Evolutionary conservation across 441 rosid genomes (phyloP).

Genomic region (Brassica hybrid): DNA sequence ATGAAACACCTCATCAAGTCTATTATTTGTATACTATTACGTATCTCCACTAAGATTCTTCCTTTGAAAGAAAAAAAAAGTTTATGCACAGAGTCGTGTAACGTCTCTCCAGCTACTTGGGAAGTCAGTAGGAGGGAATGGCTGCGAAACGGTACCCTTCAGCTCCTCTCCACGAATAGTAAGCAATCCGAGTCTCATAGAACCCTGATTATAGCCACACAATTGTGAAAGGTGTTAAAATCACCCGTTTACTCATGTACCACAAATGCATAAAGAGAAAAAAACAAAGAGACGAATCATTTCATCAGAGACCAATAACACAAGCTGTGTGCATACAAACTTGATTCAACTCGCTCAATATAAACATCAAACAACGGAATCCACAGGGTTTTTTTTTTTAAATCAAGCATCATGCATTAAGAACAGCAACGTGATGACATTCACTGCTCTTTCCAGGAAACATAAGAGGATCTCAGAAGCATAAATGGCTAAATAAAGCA

Average conservation of each 20-base stretch:
- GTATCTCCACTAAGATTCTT: not conserved
- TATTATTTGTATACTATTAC: too few species aligned
- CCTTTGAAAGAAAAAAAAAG: too few species aligned
- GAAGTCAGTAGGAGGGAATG: conserved; percentile 75
- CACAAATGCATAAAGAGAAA: not conserved
- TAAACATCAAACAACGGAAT: not conserved
- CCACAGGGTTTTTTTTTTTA: not conserved
- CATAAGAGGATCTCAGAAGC: not conserved
- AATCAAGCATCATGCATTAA: conserved; percentile 14
- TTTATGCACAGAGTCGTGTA: conserved; percentile 30
- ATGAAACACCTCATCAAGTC: conserved; percentile 17
- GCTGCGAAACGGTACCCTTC: conserved; percentile 74
- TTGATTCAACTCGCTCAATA: not conserved
- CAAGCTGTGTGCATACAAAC: not conserved
- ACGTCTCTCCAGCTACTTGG: too few species aligned
- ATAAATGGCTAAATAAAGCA: not conserved
- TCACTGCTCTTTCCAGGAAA: too few species aligned
- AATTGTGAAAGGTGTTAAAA: conserved; percentile 23
- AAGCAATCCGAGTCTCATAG: conserved; percentile 86
- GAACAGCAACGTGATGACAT: not conserved
- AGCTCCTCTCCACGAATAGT: conserved; percentile 88
- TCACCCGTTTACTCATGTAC: not conserved
- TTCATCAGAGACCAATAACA: conserved; percentile 10
- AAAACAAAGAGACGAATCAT: not conserved
- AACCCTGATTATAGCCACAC: conserved; percentile 61